phyloP scores from a whole-genome alignment of 208 protist species.

The Acanthamoeba triangularis region DNA sequence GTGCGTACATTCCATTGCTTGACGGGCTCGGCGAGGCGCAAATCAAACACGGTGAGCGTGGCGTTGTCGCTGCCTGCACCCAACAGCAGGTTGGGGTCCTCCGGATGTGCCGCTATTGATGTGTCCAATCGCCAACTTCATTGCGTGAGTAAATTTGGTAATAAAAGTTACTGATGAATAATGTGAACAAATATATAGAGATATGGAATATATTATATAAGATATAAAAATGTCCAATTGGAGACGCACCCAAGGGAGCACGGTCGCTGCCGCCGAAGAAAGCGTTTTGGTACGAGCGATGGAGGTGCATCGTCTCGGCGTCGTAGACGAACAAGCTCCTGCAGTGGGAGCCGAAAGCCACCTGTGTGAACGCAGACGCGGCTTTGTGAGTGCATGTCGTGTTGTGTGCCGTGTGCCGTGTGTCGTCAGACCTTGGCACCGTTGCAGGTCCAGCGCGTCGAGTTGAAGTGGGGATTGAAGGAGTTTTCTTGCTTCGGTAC shows the following conservation, averaged over 20 bases:
- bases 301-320: neutral
- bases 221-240: neutral
- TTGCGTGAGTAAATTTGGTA: no score
- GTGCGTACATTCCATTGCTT: neutral
- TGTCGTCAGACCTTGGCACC: neutral
- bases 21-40: neutral
- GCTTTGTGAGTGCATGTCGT: neutral
- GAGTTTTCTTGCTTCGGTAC: neutral
- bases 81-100: conserved; percentile 14
- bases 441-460: neutral
- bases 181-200: no score
- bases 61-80: neutral
- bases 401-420: neutral
- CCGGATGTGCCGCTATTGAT: neutral
- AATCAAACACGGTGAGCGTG: conserved; percentile 8
- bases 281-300: neutral
- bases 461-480: neutral
- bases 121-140: no score
- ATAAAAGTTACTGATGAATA: no score
- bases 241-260: neutral
- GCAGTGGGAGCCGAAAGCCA: neutral
- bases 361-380: neutral
- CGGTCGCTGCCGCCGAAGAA: conserved; percentile 30
- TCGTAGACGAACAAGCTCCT: neutral
- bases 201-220: no score